Conservation (phyloP, 352 stramenopile genomes). For the Globisporangium solare region DNA sequence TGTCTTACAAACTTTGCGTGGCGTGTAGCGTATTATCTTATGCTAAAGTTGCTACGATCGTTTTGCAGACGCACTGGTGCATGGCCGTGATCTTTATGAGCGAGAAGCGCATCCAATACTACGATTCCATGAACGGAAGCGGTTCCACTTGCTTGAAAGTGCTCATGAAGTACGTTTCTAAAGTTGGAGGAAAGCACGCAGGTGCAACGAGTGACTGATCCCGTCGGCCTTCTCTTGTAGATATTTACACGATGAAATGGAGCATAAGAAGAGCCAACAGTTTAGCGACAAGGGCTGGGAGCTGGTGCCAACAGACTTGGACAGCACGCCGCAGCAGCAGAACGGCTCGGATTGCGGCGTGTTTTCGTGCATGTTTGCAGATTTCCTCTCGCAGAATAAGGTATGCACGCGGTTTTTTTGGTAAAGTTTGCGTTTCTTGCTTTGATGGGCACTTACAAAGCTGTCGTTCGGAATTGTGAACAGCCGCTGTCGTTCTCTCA, state of each 20-base stretch:
- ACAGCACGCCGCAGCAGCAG: constrained; percentile 67
- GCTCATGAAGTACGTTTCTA: constrained; percentile 36
- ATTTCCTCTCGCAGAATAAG: constrained; percentile 66
- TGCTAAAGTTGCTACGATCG: constrained; percentile 1
- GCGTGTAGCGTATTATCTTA: background rate
- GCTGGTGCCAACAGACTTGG: constrained; percentile 43
- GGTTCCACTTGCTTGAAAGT: constrained; percentile 70
- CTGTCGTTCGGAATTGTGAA: background rate
- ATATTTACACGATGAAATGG: constrained; percentile 79
- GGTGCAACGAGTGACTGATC: no score
- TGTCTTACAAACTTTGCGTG: no score
- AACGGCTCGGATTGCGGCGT: constrained; percentile 84
- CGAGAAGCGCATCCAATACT: constrained; percentile 89
- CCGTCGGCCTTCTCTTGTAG: constrained; percentile 16
- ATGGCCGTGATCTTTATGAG: constrained; percentile 84
- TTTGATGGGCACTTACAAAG: background rate
- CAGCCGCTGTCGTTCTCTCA: constrained; percentile 68
- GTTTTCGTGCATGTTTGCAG: constrained; percentile 85
- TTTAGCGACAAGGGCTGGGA: constrained; percentile 64
- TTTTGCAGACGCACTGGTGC: constrained; percentile 76
- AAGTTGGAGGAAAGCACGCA: no score
- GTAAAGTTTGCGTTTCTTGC: background rate
- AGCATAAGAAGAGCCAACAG: constrained; percentile 79
- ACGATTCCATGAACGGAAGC: constrained; percentile 76
- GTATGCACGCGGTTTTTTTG: constrained; percentile 24